Conservation (phyloP, 208 protist genomes). For the Acanthamoeba healyi region DNA sequence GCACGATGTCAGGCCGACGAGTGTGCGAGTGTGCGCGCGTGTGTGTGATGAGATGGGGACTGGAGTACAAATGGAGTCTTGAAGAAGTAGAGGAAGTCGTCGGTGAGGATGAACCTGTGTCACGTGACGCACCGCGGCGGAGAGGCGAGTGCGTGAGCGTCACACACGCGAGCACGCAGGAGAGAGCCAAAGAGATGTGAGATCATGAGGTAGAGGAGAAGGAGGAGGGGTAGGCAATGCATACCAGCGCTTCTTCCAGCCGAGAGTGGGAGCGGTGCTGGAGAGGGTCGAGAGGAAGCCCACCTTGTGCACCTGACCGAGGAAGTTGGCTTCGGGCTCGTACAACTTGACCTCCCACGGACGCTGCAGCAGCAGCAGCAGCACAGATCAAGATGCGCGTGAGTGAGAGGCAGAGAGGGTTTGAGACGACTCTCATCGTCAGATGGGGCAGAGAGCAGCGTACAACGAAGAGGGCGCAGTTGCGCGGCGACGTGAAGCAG, state of each 20-base stretch:
- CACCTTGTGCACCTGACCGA: conserved; percentile 50
- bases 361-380: background rate
- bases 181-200: background rate
- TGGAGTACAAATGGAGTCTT: conserved; percentile 43
- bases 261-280: background rate
- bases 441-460: too few species aligned
- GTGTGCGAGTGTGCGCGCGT: too few species aligned
- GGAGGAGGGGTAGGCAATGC: background rate
- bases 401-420: too few species aligned
- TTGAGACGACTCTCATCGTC: too few species aligned
- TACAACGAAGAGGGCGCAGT: background rate
- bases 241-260: conserved; percentile 23
- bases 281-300: conserved; percentile 22
- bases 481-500: background rate
- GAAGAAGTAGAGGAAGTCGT: conserved; percentile 41
- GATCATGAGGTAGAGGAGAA: too few species aligned
- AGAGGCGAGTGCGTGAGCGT: background rate
- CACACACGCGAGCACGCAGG: background rate
- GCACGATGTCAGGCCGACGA: background rate
- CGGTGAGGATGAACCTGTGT: conserved; percentile 44
- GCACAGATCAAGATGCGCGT: too few species aligned
- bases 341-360: conserved; percentile 43
- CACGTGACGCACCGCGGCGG: background rate
- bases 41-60: too few species aligned
- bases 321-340: conserved; percentile 16